Evolutionary conservation across 768 basidiomycete species (phyloP), one percentile per base, ranked within the genome.

Genomic region (Lactarius quietus): DNA sequence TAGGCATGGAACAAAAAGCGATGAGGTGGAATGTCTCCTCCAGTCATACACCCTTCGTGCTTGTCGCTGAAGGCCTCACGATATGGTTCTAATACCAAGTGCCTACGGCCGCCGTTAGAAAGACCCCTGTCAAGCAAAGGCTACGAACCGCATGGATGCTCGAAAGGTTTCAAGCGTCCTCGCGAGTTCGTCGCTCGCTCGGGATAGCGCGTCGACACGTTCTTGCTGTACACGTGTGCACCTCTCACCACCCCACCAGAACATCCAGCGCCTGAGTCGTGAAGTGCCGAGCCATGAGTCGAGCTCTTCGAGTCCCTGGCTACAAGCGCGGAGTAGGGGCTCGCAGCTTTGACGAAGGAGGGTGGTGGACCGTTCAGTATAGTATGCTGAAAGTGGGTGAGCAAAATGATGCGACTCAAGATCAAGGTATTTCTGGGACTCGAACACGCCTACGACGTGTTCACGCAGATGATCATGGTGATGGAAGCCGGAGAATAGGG

Each of bases 1-100:
- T 87, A 92, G 57, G 86, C 88, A 62, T 89, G 78, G 69, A 92
- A 92, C 9, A 92, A 76, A 71, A 86, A 84, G 45, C 86, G 83
- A 74, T 91, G 89, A 0, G 86, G 83, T 0, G 84, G 85, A 15
- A 80, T 75, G 8, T 82, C 80, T n/a, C 74, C 74, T 3, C 67
- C 70, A 1, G 68, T 69, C 17, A 68, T 65, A 59, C 61, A 66
- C 18, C 66, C 59, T 53, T 74, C 76, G 62, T 74, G 74, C 26
- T 65, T 68, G 5, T 78, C 69, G 36, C 82, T 80, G 59, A 89
- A 84, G 0, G 79, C 78, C 14, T 75, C 71, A 6, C 81, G 78
- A 70, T 90, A 91, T 1, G 88, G 87, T 36, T 87, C 86, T 1
- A 90, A 73, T 15, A 91, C 79, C 4, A 70, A 70, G 71, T 84